Evolutionary conservation across 23 red algal species (phyloP).

Genomic region (Gracilaria caudata): DNA sequence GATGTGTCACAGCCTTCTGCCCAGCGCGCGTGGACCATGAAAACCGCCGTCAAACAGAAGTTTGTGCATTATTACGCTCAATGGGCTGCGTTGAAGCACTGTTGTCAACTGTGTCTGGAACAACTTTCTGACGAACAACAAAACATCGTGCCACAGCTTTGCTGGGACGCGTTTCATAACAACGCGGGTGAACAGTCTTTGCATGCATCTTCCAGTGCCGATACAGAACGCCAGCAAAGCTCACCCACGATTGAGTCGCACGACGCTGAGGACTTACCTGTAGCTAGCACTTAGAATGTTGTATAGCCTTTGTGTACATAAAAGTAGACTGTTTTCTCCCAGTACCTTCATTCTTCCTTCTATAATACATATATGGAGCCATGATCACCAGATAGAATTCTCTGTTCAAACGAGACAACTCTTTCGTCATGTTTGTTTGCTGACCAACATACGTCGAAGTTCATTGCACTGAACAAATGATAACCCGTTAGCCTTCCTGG

Average conservation of each 20-base stretch:
- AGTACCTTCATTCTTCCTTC: neutral
- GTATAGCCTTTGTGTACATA: slow-evolving; percentile 1
- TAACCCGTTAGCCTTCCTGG: too few relatives aligned
- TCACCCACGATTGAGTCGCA: neutral
- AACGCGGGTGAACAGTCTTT: neutral
- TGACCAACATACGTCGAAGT: too few relatives aligned
- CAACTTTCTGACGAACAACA: neutral
- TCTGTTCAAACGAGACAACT: too few relatives aligned
- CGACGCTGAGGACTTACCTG: neutral
- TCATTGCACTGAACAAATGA: too few relatives aligned
- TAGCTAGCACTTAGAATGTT: neutral
- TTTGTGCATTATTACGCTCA: slow-evolving; percentile 45
- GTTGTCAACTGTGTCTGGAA: slow-evolving; percentile 15
- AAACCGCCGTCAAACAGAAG: slow-evolving; percentile 47
- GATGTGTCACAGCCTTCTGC: neutral
- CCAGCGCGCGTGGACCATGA: neutral
- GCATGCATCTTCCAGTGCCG: neutral
- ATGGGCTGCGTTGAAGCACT: slow-evolving; percentile 34
- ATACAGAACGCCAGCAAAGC: neutral
- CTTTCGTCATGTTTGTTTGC: too few relatives aligned
- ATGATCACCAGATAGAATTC: too few relatives aligned
- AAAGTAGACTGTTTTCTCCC: neutral
- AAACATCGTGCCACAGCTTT: neutral
- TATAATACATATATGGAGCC: neutral
- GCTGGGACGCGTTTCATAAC: neutral